Base-by-base conservation (phyloP, 2,329 filamentous ascomycete species). In the Hypomyces rosellus region DNA sequence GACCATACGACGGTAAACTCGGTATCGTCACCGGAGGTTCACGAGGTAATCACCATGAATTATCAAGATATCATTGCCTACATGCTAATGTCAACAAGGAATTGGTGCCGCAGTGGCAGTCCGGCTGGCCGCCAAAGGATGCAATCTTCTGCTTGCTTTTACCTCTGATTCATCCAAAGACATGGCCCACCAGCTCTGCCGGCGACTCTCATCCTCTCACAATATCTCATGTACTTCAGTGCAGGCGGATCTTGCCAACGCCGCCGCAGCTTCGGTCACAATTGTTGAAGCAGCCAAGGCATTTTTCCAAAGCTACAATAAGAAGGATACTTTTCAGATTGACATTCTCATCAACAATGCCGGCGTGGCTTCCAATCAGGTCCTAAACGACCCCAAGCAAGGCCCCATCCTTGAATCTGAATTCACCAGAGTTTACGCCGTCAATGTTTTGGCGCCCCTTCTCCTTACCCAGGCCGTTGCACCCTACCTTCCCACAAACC, bases 291-390 rank as follows among this genome's bases (percentile, higher is more conserved):
- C 63, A 15, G 65, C 65, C 34, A 51, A 46, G 13, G 34, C 39
- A 14, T 57, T 68, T 45, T 66, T 60, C 54, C 40, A 50, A 8
- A 59, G 57, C 11, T 64, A 61, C 55, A 47, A 45, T 20, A 16
- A 49, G 1, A 34, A 49, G 11, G 54, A 50, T 12, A 48, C 56
- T 6, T 63, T 69, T 52, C 61, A 63, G 61, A 77, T 95, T 61
- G 88, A 95, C 69, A 88, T 95, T 54, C 73, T 95, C 48, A 74
- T 95, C 73, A 95, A 95, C 77, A 95, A 95, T 66, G 89, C 90
- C 30, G 90, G 88, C 48, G 72, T 84, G 6, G 73, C 80, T 33
- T 71, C 79, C 37, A 92, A 93, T 69, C 79, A 84, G 58, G 65
- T 72, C 22, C 70, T 87, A 20, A 76, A 80, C 46, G 78, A 86